Conservation (phyloP, 176 grass and related monocot species). For the Oropetium thomaeum region DNA sequence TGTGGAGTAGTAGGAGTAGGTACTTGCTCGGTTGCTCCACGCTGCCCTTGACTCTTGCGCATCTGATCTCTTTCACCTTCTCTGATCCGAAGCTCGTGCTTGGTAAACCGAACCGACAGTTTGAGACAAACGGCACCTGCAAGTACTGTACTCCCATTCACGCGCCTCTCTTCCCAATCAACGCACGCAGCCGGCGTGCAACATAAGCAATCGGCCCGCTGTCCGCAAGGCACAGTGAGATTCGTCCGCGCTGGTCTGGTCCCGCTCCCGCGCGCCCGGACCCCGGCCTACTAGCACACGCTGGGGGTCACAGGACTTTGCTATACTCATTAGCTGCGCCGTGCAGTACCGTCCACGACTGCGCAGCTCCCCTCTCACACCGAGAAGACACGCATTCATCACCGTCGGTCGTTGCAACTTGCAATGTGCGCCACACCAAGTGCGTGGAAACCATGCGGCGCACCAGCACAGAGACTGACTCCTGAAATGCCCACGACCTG, state of each 20-base stretch:
- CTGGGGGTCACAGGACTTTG: no score
- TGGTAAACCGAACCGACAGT: background rate
- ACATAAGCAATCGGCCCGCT: slow-evolving; percentile 20
- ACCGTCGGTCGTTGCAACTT: background rate
- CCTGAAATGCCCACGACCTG: background rate
- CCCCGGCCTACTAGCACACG: no score
- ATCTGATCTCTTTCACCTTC: background rate
- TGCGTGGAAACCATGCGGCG: background rate
- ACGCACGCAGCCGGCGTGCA: background rate
- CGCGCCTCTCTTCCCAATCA: background rate
- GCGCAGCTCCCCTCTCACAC: background rate
- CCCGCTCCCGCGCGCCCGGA: no score
- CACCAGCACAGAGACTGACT: background rate
- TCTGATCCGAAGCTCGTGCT: background rate
- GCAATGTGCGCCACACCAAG: background rate
- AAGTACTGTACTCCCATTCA: background rate
- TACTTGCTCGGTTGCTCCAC: no score
- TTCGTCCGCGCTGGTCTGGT: background rate
- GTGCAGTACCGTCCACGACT: background rate
- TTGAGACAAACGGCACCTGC: background rate
- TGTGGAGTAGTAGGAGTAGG: no score
- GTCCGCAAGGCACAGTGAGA: slow-evolving; percentile 6
- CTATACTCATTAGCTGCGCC: slow-evolving; percentile 20
- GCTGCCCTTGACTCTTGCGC: no score
- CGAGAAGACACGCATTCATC: background rate